These are phyloP conservation scores for Melanopsichium pennsylvanicum DNA, from an alignment of 1,284 basidiomycete species.

Conservation along the genomic window DNA sequence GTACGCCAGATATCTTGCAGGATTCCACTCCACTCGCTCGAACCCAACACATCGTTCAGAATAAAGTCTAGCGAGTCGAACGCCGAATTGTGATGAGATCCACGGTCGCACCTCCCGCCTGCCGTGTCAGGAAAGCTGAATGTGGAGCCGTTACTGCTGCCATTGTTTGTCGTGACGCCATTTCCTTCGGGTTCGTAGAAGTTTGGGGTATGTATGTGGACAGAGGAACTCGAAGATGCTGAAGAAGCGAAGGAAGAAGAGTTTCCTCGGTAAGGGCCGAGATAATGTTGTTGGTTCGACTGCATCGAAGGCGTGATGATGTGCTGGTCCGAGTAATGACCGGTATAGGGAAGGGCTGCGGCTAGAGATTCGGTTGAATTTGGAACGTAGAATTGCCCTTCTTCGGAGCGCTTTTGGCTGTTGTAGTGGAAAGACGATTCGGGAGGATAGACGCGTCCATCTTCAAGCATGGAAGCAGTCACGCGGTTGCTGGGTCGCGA, in stretches of 20 bases:
- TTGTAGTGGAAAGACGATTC: no score
- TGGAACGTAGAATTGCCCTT: not conserved
- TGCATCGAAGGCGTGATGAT: not conserved
- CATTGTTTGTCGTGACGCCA: not conserved
- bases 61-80: slow-evolving; percentile 36
- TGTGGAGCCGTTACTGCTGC: not conserved
- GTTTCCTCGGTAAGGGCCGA: not conserved
- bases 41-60: slow-evolving; percentile 33
- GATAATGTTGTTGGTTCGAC: not conserved
- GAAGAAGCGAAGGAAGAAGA: slow-evolving; percentile 1
- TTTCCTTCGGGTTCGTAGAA: not conserved
- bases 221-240: slow-evolving; percentile 6
- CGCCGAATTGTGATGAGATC: no score
- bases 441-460: no score
- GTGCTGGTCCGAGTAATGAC: not conserved
- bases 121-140: not conserved
- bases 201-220: slow-evolving; percentile 11
- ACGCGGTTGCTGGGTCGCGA: no score
- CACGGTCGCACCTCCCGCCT: not conserved
- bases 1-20: slow-evolving; percentile 37
- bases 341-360: slow-evolving; percentile 11
- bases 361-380: slow-evolving; percentile 22
- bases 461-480: slow-evolving; percentile 4
- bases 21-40: slow-evolving; percentile 26
- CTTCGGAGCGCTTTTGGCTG: no score